Conservation (phyloP, 2,329 filamentous ascomycete species). For the Ramularia endophylla region DNA sequence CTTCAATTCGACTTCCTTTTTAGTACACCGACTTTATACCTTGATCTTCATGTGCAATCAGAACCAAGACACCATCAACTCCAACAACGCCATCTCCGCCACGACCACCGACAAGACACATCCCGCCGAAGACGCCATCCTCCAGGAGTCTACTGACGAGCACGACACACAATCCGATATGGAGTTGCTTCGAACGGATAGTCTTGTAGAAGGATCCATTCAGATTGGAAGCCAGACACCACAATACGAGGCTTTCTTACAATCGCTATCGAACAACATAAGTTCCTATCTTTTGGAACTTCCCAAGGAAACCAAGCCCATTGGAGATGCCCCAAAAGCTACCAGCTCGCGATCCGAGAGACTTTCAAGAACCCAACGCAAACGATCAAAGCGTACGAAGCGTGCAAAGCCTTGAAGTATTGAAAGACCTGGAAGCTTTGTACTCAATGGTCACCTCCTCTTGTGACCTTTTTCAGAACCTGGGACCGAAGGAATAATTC, state of each 20-base stretch:
- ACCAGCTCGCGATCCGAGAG: constrained; percentile 5
- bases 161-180: too few relatives aligned
- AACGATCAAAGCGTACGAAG: constrained; percentile 7
- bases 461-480: too few relatives aligned
- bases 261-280: constrained; percentile 24
- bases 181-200: too few relatives aligned
- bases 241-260: constrained; percentile 24
- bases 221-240: constrained; percentile 2
- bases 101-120: constrained; percentile 8
- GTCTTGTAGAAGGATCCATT: too few relatives aligned
- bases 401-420: constrained; percentile 2
- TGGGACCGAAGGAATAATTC: too few relatives aligned
- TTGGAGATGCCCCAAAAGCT: neutral
- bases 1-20: neutral
- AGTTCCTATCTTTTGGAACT: constrained; percentile 14
- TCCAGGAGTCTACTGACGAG: too few relatives aligned
- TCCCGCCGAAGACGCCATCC: too few relatives aligned
- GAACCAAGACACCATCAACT: neutral
- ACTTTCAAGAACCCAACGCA: constrained; percentile 3
- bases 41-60: constrained; percentile 3
- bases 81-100: constrained; percentile 5
- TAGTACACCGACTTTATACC: constrained; percentile 4
- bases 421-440: too few relatives aligned
- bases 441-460: too few relatives aligned
- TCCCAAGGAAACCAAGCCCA: constrained; percentile 5